phyloP scores from a whole-genome alignment of 2,329 filamentous ascomycete genomes.

The Chaetomium olivaceum region DNA sequence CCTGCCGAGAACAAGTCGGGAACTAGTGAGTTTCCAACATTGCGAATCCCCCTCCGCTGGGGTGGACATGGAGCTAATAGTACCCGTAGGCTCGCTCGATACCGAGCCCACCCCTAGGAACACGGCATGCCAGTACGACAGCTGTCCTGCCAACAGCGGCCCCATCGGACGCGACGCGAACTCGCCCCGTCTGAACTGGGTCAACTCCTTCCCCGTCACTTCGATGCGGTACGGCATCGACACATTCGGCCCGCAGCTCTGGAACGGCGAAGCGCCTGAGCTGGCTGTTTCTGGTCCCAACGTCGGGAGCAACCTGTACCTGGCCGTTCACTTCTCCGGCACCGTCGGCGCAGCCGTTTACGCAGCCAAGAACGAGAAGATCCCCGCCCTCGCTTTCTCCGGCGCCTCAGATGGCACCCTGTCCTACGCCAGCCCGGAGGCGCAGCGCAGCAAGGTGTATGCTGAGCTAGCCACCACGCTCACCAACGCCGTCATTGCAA shows the following conservation, averaged over 20 bases:
- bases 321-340: constrained; percentile 60
- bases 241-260: constrained; percentile 54
- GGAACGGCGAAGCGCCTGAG: constrained; percentile 55
- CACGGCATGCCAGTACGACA: constrained; percentile 59
- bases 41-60: neutral
- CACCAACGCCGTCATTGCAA: constrained; percentile 54
- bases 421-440: constrained; percentile 55
- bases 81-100: constrained; percentile 52
- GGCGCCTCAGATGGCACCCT: constrained; percentile 53
- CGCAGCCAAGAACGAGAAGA: constrained; percentile 53
- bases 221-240: constrained; percentile 64
- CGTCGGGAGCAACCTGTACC: constrained; percentile 57
- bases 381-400: constrained; percentile 70
- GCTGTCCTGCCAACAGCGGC: constrained; percentile 58
- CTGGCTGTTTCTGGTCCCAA: constrained; percentile 68
- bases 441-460: constrained; percentile 60
- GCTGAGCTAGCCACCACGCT: constrained; percentile 62
- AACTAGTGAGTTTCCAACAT: constrained; percentile 45
- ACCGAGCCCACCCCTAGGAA: constrained; percentile 49
- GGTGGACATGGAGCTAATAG: neutral
- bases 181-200: constrained; percentile 65
- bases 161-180: constrained; percentile 58
- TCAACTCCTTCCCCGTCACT: constrained; percentile 69
- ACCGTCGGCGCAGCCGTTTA: constrained; percentile 67
- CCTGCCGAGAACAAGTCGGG: constrained; percentile 69